A percentile compares a stretch with the other conserved stretches of the same genome.
Conservation (phyloP, 768 basidiomycete genomes). For the Boletus subcaerulescens region DNA sequence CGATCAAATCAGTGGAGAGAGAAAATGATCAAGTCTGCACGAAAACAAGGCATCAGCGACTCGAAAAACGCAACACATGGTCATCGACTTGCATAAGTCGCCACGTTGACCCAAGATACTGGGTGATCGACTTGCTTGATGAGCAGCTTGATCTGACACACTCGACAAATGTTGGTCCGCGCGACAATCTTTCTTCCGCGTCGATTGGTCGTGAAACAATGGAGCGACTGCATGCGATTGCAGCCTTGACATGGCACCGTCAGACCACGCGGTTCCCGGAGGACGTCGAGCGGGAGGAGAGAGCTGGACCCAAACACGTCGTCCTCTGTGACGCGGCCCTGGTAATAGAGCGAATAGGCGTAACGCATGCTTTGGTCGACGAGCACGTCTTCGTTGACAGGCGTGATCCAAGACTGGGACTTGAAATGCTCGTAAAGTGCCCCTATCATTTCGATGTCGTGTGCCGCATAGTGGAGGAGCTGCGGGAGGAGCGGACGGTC, state of each 20-base stretch:
- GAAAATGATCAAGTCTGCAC: slow-evolving; percentile 5
- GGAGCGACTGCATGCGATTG: slow-evolving; percentile 27
- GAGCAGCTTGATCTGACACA: slow-evolving; percentile 32
- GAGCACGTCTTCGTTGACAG: slow-evolving; percentile 8
- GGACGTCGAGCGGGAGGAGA: slow-evolving; percentile 27
- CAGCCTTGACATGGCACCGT: slow-evolving; percentile 26
- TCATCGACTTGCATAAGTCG: slow-evolving; percentile 13
- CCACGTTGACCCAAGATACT: slow-evolving; percentile 20
- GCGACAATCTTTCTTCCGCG: slow-evolving; percentile 19
- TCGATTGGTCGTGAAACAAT: slow-evolving; percentile 22
- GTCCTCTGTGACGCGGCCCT: slow-evolving; percentile 25
- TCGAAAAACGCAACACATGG: too few relatives aligned
- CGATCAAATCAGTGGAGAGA: neutral
- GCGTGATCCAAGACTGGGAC: slow-evolving; percentile 22
- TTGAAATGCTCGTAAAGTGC: slow-evolving; percentile 36
- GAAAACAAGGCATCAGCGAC: slow-evolving; percentile 5
- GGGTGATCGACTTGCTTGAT: slow-evolving; percentile 22
- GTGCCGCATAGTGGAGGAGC: slow-evolving; percentile 41
- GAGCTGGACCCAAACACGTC: slow-evolving; percentile 22
- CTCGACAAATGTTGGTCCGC: slow-evolving; percentile 24
- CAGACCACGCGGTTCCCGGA: slow-evolving; percentile 25
- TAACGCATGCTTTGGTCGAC: slow-evolving; percentile 30
- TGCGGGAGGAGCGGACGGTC: slow-evolving; percentile 34
- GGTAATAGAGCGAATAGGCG: slow-evolving; percentile 26
- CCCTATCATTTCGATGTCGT: slow-evolving; percentile 40